Evolutionary conservation across 2,329 filamentous ascomycete genomes (phyloP).

Genomic region (Aquanectria penicillioides): DNA sequence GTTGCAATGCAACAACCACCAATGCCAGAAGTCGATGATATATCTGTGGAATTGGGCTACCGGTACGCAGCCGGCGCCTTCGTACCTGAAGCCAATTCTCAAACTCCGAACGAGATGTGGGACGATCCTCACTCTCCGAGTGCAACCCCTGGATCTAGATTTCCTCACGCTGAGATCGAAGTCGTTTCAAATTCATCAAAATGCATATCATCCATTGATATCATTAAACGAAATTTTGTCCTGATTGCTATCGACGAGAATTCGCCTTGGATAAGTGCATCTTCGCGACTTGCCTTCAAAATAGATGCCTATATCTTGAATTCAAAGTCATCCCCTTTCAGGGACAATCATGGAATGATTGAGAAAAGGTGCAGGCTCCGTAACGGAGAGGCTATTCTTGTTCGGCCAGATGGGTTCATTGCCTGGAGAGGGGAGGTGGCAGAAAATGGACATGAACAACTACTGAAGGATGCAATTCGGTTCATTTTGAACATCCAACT

Average conservation of each 20-base stretch:
- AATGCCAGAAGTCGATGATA: neutral
- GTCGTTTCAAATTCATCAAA: neutral
- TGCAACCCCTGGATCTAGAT: neutral
- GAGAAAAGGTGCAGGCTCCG: neutral
- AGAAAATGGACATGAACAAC: neutral
- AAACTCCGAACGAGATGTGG: neutral
- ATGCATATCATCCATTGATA: neutral
- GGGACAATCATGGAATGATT: neutral
- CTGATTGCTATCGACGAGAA: neutral
- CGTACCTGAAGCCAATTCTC: neutral
- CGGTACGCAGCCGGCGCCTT: neutral
- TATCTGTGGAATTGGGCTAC: neutral
- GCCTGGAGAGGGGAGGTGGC: neutral
- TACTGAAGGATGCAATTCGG: neutral
- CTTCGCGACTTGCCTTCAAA: neutral
- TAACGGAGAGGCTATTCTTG: neutral
- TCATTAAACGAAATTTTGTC: neutral
- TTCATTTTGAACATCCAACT: neutral
- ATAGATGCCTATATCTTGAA: neutral
- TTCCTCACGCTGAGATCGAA: neutral
- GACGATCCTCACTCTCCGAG: neutral
- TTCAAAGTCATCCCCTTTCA: neutral
- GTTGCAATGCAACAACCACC: neutral
- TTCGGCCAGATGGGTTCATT: constrained; percentile 2
- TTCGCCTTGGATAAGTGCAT: neutral